Base-by-base conservation (phyloP, 1,139 yeast genomes). In the Saccharomycopsis crataegensis region DNA sequence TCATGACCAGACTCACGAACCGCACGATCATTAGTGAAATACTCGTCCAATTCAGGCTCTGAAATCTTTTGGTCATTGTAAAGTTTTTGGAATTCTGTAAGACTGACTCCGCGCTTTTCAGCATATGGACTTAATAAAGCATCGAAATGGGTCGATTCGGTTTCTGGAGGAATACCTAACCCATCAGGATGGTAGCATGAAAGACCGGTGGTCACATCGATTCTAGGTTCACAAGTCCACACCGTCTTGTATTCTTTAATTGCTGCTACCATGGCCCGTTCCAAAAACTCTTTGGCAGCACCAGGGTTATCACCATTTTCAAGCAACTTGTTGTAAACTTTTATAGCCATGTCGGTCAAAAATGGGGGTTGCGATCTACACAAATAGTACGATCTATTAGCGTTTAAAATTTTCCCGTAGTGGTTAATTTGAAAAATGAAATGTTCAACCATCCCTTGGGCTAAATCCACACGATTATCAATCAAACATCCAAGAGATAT, bases 321-420 rank as follows among this genome's bases (percentile, higher is more conserved):
- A 52, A 57, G 63, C 59, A 86, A 78, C 59, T 80, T 82, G 32
- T 82, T 74, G 64, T 79, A 89, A 0, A 89, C 83, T 54, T 82
- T 73, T 54, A 86, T 65, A 0, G 94, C 83, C 96, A 93, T 87
- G 67, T 93, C 99, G 0, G 98, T 93, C 59, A 94, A 72, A 65
- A 93, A 91, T n/a, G 99, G 99, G 1, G 99, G 99, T 68, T 94
- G 99, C 0, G 97, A 88, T 62, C 99, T 79, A 56, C 95, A 86
- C 55, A 93, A 72, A 65, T 89, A 94, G 70, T 94, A 93, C 1
- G 95, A 82, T 64, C 99, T 78, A 69, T 93, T 94, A 17, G 99
- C 99, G 68, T 94, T 94, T 62, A 93, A 75, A 53, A 93, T 86
- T 71, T 90, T 91, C 49, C 97, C 96, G 67, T 93, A 93, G 66